Evolutionary conservation across 2,329 filamentous ascomycete species (phyloP).

Genomic region (Colletotrichum camelliae): DNA sequence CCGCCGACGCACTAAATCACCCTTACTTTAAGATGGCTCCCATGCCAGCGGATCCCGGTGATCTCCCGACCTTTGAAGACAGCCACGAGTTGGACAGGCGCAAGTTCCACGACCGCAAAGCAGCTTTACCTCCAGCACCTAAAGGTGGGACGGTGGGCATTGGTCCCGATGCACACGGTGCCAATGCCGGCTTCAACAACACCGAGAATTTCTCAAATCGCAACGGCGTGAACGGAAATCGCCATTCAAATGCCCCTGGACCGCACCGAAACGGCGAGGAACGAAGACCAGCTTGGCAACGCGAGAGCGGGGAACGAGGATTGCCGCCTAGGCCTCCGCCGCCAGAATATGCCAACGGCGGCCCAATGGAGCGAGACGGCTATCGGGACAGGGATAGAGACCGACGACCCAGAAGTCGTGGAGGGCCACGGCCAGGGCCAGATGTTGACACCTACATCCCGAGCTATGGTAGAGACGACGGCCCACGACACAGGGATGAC

Average conservation of each 20-base stretch:
- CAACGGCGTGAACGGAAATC: conserved; percentile 53
- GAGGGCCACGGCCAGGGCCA: conserved; percentile 27
- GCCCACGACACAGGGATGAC: conserved; percentile 30
- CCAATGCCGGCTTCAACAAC: conserved; percentile 56
- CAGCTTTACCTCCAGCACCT: conserved; percentile 85
- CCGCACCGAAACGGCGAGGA: conserved; percentile 42
- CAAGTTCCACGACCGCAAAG: conserved; percentile 86
- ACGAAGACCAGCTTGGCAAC: conserved; percentile 59
- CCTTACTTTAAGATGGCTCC: conserved; percentile 86
- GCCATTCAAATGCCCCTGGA: conserved; percentile 42
- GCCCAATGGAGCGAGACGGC: conserved; percentile 42
- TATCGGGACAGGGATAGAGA: conserved; percentile 38
- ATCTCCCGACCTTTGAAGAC: conserved; percentile 91
- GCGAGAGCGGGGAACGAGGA: conserved; percentile 57
- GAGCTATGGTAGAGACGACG: conserved; percentile 44
- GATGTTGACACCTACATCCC: conserved; percentile 59
- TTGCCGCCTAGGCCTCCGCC: conserved; percentile 57
- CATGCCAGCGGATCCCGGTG: conserved; percentile 79
- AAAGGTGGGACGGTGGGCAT: conserved; percentile 90
- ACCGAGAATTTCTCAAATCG: conserved; percentile 54
- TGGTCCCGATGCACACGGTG: conserved; percentile 55
- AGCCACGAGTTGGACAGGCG: conserved; percentile 95
- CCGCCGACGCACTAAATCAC: conserved; percentile 90
- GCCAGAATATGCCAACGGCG: conserved; percentile 42
- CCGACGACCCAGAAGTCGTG: conserved; percentile 34